Evolutionary conservation across 179 eudicot species (phyloP).

Genomic region (Pouteria campechiana): DNA sequence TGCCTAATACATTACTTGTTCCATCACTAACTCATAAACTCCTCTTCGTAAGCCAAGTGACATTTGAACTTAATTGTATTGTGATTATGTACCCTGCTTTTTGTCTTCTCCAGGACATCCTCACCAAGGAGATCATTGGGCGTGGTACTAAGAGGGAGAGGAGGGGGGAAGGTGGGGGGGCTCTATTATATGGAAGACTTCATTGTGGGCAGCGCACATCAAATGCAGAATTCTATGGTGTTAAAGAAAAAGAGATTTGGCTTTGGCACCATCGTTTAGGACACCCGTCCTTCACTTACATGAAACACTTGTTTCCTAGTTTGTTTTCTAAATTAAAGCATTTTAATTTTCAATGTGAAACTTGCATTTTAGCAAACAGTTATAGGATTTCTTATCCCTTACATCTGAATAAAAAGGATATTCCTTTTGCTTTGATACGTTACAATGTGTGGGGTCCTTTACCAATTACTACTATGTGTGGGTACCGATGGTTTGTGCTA

Average conservation of each 20-base stretch:
- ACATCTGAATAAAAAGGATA: neutral
- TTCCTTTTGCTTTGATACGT: neutral
- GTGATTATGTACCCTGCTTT: neutral
- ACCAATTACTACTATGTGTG: neutral
- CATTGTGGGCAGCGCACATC: neutral
- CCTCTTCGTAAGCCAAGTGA: neutral
- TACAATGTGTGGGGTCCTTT: neutral
- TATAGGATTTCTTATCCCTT: too few species aligned
- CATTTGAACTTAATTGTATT: neutral
- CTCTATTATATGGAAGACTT: too few species aligned
- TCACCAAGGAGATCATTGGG: too few species aligned
- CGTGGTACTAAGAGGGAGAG: too few species aligned
- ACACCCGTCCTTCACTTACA: neutral
- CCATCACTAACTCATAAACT: neutral
- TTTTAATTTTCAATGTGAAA: neutral
- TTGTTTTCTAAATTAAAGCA: neutral
- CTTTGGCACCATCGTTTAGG: too few species aligned
- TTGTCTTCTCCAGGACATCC: neutral
- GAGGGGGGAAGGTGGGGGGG: too few species aligned
- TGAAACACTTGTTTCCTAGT: neutral
- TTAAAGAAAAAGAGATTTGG: neutral
- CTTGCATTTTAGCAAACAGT: neutral
- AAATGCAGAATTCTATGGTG: neutral
- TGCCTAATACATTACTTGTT: neutral
- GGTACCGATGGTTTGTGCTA: neutral